Percentiles rank a stretch among this genome's conserved stretches.
Conservation (phyloP, 2,329 filamentous ascomycete species). For the Xylariaceae sp. region DNA sequence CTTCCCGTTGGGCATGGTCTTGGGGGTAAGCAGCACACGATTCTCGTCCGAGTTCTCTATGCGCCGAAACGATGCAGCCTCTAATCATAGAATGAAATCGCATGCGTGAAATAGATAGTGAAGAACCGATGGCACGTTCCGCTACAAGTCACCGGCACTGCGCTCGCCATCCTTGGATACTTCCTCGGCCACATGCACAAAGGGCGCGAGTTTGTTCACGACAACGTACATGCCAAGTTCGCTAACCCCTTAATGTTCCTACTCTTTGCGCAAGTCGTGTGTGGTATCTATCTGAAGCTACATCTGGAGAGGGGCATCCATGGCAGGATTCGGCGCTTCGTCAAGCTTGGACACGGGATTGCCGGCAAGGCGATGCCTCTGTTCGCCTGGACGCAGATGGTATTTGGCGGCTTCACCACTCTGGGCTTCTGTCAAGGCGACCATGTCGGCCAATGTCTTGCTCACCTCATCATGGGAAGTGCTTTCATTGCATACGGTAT, state of each 20-base stretch:
- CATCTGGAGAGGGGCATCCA: conserved; percentile 83
- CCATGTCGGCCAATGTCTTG: conserved; percentile 84
- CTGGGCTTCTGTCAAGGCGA: conserved; percentile 91
- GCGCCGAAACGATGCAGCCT: background rate
- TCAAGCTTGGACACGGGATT: conserved; percentile 71
- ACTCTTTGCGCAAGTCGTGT: conserved; percentile 66
- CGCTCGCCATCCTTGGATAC: conserved; percentile 76
- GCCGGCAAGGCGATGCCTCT: conserved; percentile 85
- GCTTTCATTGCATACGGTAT: conserved; percentile 95
- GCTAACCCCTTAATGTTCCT: conserved; percentile 76
- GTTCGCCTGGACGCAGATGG: conserved; percentile 84
- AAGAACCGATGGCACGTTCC: conserved; percentile 94
- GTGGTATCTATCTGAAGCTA: conserved; percentile 83
- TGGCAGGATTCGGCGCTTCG: conserved; percentile 65
- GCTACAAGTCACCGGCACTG: conserved; percentile 67
- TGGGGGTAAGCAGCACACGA: conserved; percentile 60
- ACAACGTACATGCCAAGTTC: conserved; percentile 76
- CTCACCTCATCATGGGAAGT: conserved; percentile 98
- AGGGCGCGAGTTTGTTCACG: conserved; percentile 72
- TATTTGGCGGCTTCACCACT: conserved; percentile 90
- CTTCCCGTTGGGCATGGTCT: conserved; percentile 91
- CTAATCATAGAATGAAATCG: conserved; percentile 11
- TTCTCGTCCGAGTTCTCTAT: conserved; percentile 1
- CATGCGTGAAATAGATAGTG: conserved; percentile 56
- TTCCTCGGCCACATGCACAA: conserved; percentile 88